These are phyloP conservation scores for Vitis vinifera DNA, from an alignment of 164 flowering plant species.

Conservation along the genomic window DNA sequence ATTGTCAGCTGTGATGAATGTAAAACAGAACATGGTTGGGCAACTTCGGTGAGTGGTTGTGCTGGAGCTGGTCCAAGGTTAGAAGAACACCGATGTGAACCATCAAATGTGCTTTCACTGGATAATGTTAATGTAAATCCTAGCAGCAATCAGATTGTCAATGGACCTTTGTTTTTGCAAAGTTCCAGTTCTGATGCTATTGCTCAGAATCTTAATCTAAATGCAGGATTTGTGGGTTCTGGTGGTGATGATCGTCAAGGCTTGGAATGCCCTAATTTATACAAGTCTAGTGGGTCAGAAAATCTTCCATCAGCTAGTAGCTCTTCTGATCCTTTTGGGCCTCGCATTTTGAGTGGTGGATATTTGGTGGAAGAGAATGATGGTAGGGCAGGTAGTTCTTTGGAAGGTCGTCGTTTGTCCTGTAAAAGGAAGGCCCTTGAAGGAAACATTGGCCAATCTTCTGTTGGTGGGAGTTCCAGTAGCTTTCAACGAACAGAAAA, in stretches of 20 bases:
- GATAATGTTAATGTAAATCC: slow-evolving; percentile 30
- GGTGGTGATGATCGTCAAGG: slow-evolving; percentile 30
- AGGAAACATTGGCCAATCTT: slow-evolving; percentile 57
- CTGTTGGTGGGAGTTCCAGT: slow-evolving; percentile 46
- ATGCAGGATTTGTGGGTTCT: slow-evolving; percentile 33
- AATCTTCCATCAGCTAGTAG: slow-evolving; percentile 29
- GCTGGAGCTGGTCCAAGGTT: slow-evolving; percentile 35
- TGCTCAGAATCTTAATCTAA: slow-evolving; percentile 34
- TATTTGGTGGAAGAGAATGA: slow-evolving; percentile 38
- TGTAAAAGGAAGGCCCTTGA: slow-evolving; percentile 79
- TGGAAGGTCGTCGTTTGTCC: slow-evolving; percentile 60
- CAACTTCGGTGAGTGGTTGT: slow-evolving; percentile 30
- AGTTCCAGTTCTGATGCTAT: slow-evolving; percentile 30
- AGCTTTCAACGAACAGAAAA: slow-evolving; percentile 44
- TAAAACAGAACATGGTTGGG: slow-evolving; percentile 53
- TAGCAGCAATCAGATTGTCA: slow-evolving; percentile 19
- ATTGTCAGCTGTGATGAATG: slow-evolving; percentile 37
- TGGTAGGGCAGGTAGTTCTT: slow-evolving; percentile 52
- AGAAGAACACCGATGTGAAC: slow-evolving; percentile 35
- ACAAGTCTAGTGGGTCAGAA: slow-evolving; percentile 33
- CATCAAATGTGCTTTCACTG: slow-evolving; percentile 27
- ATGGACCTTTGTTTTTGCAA: slow-evolving; percentile 31
- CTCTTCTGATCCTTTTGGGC: slow-evolving; percentile 39
- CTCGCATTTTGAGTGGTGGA: slow-evolving; percentile 41
- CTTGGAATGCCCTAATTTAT: slow-evolving; percentile 30